phyloP scores from a whole-genome alignment of 1,284 basidiomycete species.

The Xerocomus minutiporus region DNA sequence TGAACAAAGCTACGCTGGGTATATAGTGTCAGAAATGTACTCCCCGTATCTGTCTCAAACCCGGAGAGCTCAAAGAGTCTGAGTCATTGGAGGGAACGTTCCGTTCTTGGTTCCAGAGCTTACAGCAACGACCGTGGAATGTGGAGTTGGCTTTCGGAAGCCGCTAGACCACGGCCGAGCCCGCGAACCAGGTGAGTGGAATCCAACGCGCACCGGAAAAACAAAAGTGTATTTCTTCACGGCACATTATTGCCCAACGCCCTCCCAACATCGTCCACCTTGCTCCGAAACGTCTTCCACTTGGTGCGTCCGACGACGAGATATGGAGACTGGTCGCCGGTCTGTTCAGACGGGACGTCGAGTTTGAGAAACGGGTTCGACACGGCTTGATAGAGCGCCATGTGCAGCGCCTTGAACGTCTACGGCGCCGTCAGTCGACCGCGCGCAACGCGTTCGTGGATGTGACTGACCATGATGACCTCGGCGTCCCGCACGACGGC shows the following conservation, averaged over 20 bases:
- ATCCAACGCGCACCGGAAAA: neutral
- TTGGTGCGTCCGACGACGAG: conserved; percentile 57
- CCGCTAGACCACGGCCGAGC: conserved; percentile 29
- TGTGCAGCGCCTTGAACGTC: conserved; percentile 79
- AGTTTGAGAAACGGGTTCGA: conserved; percentile 76
- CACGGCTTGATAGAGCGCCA: conserved; percentile 71
- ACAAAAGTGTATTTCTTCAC: neutral
- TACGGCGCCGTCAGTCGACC: too few species aligned
- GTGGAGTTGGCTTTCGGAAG: conserved; percentile 21
- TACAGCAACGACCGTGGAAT: conserved; percentile 17
- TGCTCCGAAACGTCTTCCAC: conserved; percentile 63
- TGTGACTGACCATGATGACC: conserved; percentile 54
- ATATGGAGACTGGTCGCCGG: conserved; percentile 50
- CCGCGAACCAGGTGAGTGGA: conserved; percentile 20
- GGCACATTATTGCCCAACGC: conserved; percentile 38
- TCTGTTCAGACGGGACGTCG: conserved; percentile 43
- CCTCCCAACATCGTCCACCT: conserved; percentile 67
- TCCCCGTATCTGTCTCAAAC: conserved; percentile 89
- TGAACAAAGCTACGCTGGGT: conserved; percentile 48
- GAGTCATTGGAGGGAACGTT: conserved; percentile 72
- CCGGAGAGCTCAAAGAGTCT: conserved; percentile 54
- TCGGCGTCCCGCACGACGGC: conserved; percentile 72
- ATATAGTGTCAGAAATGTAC: conserved; percentile 47
- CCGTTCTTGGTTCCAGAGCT: conserved; percentile 50
- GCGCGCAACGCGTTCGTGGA: neutral